A percentile compares a stretch with the other conserved stretches of the same genome.
Conservation (phyloP, 2,329 filamentous ascomycete genomes). For the Neophaeococcomyces mojaviensis region DNA sequence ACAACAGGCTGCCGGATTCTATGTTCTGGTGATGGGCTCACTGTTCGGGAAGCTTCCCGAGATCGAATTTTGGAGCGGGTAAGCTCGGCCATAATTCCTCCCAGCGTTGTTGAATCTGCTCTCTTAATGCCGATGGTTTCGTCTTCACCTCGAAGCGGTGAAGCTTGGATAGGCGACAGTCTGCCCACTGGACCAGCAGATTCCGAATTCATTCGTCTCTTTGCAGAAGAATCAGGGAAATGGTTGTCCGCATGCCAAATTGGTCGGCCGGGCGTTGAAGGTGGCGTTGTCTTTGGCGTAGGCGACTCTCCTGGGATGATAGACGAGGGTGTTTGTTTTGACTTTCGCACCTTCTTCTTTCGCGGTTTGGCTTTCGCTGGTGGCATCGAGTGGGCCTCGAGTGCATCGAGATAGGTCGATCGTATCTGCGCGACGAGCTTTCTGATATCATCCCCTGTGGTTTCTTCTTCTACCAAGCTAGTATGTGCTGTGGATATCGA, state of each 20-base stretch:
- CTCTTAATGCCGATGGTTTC: slow-evolving; percentile 14
- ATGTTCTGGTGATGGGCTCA: neutral
- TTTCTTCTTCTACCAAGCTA: slow-evolving; percentile 18
- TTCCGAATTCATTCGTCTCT: slow-evolving; percentile 13
- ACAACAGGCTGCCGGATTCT: neutral
- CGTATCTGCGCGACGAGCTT: slow-evolving; percentile 23
- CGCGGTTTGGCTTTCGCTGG: slow-evolving; percentile 11
- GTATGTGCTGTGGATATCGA: slow-evolving; percentile 19
- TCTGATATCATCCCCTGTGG: slow-evolving; percentile 21
- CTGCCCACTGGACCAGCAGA: slow-evolving; percentile 10
- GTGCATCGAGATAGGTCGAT: slow-evolving; percentile 20
- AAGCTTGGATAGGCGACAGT: slow-evolving; percentile 16
- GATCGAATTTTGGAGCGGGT: neutral
- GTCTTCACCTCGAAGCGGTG: slow-evolving; percentile 10
- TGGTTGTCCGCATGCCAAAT: slow-evolving; percentile 9
- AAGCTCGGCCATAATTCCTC: slow-evolving; percentile 3
- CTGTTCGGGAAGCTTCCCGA: neutral
- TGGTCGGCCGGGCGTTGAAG: neutral
- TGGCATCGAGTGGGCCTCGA: slow-evolving; percentile 18
- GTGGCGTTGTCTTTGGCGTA: neutral
- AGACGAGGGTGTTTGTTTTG: slow-evolving; percentile 13
- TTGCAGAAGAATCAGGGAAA: slow-evolving; percentile 6
- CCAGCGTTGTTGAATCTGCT: slow-evolving; percentile 22
- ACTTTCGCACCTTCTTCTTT: slow-evolving; percentile 15
- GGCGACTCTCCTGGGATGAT: neutral